Evolutionary conservation across 441 rosid species (phyloP).

Genomic region (Omphalea diandra): DNA sequence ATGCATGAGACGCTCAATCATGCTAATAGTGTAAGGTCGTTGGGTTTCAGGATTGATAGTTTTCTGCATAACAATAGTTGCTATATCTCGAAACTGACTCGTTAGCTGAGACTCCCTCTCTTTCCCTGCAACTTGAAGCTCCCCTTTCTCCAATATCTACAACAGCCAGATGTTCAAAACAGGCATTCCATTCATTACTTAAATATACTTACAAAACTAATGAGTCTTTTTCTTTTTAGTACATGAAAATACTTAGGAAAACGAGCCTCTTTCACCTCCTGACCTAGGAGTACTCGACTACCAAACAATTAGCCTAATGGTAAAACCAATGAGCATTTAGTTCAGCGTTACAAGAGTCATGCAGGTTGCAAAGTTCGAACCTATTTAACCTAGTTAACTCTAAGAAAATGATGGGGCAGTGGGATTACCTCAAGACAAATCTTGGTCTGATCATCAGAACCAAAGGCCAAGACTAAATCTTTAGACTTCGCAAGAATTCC

Average conservation of each 20-base stretch:
- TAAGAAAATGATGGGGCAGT: no score
- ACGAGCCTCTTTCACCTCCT: no score
- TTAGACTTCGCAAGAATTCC: conserved; percentile 92
- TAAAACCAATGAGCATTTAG: no score
- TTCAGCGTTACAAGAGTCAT: no score
- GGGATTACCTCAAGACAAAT: conserved; percentile 84
- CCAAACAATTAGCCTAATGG: no score
- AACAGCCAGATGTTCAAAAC: not conserved
- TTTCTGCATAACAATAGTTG: conserved; percentile 96
- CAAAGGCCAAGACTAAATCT: conserved; percentile 66
- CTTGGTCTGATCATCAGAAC: conserved; percentile 74
- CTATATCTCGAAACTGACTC: conserved; percentile 92
- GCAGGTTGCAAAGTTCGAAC: no score
- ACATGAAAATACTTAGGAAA: no score
- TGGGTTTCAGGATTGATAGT: conserved; percentile 88
- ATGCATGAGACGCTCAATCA: conserved; percentile 95
- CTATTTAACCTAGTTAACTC: no score
- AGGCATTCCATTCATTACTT: not conserved
- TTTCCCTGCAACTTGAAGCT: conserved; percentile 98
- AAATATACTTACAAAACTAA: no score
- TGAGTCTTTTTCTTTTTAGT: no score
- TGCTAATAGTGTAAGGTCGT: conserved; percentile 91
- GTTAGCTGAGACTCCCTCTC: conserved; percentile 92
- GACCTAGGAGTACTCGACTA: no score
- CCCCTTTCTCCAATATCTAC: conserved; percentile 95